Conservation (phyloP, 108 stramenopile species). For the Cyclostephanos invisitatus region DNA sequence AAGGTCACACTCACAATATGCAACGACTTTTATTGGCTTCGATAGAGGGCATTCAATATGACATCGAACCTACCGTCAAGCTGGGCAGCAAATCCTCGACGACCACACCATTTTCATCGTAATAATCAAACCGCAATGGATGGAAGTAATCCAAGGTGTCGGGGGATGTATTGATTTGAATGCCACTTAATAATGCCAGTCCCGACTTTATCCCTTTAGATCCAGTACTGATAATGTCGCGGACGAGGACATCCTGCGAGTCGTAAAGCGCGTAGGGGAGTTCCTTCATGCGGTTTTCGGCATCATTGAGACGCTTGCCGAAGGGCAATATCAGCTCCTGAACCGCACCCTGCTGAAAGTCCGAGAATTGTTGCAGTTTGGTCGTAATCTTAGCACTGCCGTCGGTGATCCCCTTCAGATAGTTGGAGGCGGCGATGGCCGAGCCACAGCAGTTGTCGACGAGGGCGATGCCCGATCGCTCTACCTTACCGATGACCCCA, state of each 20-base stretch:
- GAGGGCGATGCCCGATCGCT: constrained; percentile 50
- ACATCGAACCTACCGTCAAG: constrained; percentile 1
- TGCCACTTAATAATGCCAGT: constrained; percentile 63
- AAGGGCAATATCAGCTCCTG: constrained; percentile 56
- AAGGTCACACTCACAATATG: no score
- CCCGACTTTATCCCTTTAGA: constrained; percentile 14
- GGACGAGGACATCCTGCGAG: constrained; percentile 49
- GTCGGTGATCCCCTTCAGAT: constrained; percentile 20
- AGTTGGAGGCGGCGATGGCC: constrained; percentile 15
- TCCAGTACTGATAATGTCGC: constrained; percentile 49
- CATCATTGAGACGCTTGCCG: constrained; percentile 43
- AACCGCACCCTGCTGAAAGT: constrained; percentile 64
- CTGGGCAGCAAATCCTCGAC: constrained; percentile 47
- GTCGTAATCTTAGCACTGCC: constrained; percentile 27
- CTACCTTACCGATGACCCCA: constrained; percentile 60
- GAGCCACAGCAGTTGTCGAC: constrained; percentile 45
- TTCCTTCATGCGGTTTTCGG: constrained; percentile 47
- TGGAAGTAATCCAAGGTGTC: constrained; percentile 68
- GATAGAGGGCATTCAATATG: no score
- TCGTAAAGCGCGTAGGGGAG: constrained; percentile 65
- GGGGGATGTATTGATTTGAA: constrained; percentile 73
- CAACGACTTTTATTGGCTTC: no score
- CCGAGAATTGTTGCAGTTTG: constrained; percentile 37
- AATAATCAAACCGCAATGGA: constrained; percentile 60
- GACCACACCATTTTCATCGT: constrained; percentile 49